Base-by-base conservation (phyloP, 2,329 filamentous ascomycete genomes). In the Fusarium keratoplasticum region DNA sequence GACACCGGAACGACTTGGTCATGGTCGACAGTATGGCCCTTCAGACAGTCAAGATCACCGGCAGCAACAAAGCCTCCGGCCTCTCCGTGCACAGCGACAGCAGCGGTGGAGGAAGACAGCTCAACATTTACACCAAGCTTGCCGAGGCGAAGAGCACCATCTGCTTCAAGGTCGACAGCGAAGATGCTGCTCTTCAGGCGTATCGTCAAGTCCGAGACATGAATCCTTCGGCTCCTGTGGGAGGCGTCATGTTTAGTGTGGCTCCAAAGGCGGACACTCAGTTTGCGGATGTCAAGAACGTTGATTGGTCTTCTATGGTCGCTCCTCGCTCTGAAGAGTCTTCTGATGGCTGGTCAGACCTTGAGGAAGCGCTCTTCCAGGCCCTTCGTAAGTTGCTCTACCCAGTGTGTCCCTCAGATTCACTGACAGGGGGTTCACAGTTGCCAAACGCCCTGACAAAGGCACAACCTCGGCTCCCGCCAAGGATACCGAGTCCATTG, bases 41-140 rank as follows among this genome's bases (percentile, higher is more conserved):
- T 4, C n/a, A 40, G 2, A 11, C 16, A 0, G 11, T 63, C 3
- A 10, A 13, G 2, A 22, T 38, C 22, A n/a, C 35, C 22, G 16
- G 16, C 16, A 59, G 22, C 55, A 22, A 4, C 11, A 16, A 18
- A 9, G 5, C 27, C 0, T 20, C 27, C 1, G 38, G 66, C 0
- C 3, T 68, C 1, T 63, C 29, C 1, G 4, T 68, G 0, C 47
- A 63, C 0, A 68, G 36, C 27, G 61, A 63, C n/a, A 67, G 55
- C 29, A 20, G 20, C 22, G 66, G 66, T 1, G 66, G 66, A 2
- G 66, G 66, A 1, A 57, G 25, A 8, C 66, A 69, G 31, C 31
- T 57, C 47, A 69, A 69, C 5, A 33, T 57, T 25, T n/a, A 63
- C 18, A 66, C 66, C 33, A 67, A 67, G 18, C 36, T 69, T 1